Evolutionary conservation across 108 stramenopile genomes (phyloP).

Genomic region (Nitzschia palea): DNA sequence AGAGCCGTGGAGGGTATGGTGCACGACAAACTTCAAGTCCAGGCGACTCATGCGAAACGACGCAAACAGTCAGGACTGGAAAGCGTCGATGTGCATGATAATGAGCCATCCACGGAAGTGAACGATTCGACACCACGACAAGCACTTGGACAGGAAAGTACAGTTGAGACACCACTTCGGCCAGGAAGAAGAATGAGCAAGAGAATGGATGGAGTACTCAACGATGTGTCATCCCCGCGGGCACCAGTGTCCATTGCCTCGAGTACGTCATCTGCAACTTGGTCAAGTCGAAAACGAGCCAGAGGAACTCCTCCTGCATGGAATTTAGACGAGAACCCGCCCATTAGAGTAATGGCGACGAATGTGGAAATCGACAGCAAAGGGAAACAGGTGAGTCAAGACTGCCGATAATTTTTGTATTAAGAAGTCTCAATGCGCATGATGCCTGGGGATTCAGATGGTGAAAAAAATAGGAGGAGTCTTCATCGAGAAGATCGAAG

Average conservation of each 20-base stretch:
- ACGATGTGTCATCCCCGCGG: background rate
- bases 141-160: background rate
- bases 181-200: background rate
- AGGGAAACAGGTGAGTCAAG: conserved; percentile 5
- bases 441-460: conserved; percentile 18
- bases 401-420: background rate
- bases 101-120: too few species aligned
- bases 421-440: background rate
- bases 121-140: background rate
- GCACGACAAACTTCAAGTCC: background rate
- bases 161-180: background rate
- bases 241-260: background rate
- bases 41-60: background rate
- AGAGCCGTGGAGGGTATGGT: background rate
- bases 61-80: too few species aligned
- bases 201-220: background rate
- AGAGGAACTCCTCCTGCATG: background rate
- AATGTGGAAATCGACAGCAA: background rate
- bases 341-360: conserved; percentile 9
- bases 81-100: too few species aligned
- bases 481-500: conserved; percentile 46
- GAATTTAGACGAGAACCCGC: background rate
- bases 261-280: background rate
- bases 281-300: background rate
- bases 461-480: conserved; percentile 51